These are phyloP conservation scores for Cerrena zonata DNA, from an alignment of 1,284 basidiomycete species.

Conservation along the genomic window DNA sequence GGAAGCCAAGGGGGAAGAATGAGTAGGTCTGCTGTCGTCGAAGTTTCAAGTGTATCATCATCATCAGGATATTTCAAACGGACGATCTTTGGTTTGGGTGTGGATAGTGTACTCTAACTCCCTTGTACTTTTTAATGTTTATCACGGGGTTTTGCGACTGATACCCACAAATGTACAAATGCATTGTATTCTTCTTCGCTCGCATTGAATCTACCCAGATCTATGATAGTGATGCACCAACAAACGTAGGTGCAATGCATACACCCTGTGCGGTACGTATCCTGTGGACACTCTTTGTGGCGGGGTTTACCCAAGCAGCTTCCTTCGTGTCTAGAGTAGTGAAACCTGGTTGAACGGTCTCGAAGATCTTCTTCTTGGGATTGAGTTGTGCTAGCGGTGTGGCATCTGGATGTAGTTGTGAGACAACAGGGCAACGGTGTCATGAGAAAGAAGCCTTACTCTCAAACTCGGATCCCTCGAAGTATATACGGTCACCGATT, in stretches of 20 bases:
- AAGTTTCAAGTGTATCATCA: no score
- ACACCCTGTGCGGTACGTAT: slow-evolving; percentile 83
- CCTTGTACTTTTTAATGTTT: no score
- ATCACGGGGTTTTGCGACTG: neutral
- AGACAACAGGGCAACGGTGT: neutral
- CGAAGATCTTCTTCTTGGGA: slow-evolving; percentile 97
- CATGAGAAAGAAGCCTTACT: slow-evolving; percentile 39
- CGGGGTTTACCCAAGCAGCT: slow-evolving; percentile 86
- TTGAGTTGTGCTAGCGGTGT: slow-evolving; percentile 79
- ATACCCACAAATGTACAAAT: neutral
- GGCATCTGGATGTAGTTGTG: slow-evolving; percentile 52
- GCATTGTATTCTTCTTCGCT: neutral
- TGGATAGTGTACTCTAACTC: no score
- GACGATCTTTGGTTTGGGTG: no score
- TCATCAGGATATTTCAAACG: no score
- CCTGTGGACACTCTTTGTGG: slow-evolving; percentile 73
- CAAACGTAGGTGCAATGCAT: slow-evolving; percentile 74
- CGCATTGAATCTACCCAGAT: neutral
- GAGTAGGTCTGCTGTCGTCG: no score
- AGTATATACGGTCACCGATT: slow-evolving; percentile 89
- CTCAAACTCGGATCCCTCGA: slow-evolving; percentile 82
- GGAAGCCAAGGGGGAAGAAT: no score
- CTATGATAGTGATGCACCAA: slow-evolving; percentile 84
- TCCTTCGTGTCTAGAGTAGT: slow-evolving; percentile 81
- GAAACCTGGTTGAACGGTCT: slow-evolving; percentile 88